phyloP scores from a whole-genome alignment of 2,329 filamentous ascomycete species.

The Verticillium alfalfae region DNA sequence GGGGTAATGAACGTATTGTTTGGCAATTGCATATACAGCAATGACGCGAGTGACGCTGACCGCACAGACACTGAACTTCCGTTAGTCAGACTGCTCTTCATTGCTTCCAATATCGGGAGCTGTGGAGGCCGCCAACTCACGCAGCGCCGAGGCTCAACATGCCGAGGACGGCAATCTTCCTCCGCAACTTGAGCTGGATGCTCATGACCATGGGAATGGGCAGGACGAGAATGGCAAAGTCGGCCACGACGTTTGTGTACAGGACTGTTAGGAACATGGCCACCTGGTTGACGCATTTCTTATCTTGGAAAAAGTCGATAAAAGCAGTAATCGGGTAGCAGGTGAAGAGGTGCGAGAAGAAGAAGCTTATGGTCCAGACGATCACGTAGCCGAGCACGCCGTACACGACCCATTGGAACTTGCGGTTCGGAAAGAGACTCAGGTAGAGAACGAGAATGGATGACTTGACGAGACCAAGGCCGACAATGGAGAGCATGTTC shows the following conservation, averaged over 20 bases:
- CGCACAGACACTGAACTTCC: constrained; percentile 4
- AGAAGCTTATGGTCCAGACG: constrained; percentile 16
- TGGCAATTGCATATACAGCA: constrained; percentile 14
- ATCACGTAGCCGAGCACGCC: constrained; percentile 15
- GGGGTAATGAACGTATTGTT: constrained; percentile 12
- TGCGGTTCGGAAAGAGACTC: constrained; percentile 21
- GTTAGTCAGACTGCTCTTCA: background rate
- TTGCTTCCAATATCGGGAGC: background rate
- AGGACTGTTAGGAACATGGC: constrained; percentile 15
- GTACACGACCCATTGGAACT: constrained; percentile 18
- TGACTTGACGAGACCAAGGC: constrained; percentile 23
- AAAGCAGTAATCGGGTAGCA: constrained; percentile 17
- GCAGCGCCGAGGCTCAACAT: constrained; percentile 18
- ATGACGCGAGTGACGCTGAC: constrained; percentile 13
- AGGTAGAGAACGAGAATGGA: constrained; percentile 26
- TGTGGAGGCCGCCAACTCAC: constrained; percentile 6
- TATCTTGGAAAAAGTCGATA: constrained; percentile 17
- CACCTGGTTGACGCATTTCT: constrained; percentile 14
- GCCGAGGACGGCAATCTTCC: constrained; percentile 17
- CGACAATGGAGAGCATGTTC: constrained; percentile 20
- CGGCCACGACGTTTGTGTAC: constrained; percentile 15
- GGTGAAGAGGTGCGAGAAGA: constrained; percentile 19
- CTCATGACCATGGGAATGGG: constrained; percentile 18
- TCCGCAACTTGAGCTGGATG: constrained; percentile 15
- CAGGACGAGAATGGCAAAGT: constrained; percentile 17